Conservation (phyloP, 192 early-diverging fungal species). For the Umbelopsis sp. region DNA sequence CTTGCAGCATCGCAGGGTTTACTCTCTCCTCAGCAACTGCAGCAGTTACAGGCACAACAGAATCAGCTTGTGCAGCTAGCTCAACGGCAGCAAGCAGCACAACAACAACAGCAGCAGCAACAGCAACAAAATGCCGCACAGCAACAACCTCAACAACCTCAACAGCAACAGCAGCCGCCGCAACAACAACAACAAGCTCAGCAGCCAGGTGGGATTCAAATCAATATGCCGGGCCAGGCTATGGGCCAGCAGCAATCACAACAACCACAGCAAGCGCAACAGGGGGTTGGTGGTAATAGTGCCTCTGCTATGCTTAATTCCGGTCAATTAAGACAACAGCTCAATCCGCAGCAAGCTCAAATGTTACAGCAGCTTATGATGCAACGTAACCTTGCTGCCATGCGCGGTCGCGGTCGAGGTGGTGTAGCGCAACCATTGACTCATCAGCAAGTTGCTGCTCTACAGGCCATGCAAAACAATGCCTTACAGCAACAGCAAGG, state of each 20-base stretch:
- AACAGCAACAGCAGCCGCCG: slow-evolving; percentile 4
- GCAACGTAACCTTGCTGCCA: slow-evolving; percentile 26
- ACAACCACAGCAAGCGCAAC: slow-evolving; percentile 17
- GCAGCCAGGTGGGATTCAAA: background rate
- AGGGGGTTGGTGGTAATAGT: slow-evolving; percentile 8
- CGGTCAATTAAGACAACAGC: slow-evolving; percentile 14
- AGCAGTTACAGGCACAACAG: slow-evolving; percentile 10
- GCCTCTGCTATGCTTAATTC: slow-evolving; percentile 17
- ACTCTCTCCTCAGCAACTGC: slow-evolving; percentile 13
- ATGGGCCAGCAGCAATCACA: background rate
- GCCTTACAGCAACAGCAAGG: background rate
- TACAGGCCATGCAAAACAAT: slow-evolving; percentile 28
- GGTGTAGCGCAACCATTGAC: slow-evolving; percentile 24
- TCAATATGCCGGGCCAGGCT: background rate
- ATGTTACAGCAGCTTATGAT: slow-evolving; percentile 30
- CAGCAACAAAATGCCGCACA: background rate
- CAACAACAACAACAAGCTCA: slow-evolving; percentile 8
- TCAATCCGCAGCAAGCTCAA: slow-evolving; percentile 24
- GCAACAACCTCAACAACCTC: background rate
- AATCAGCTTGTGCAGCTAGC: background rate
- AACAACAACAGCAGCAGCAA: slow-evolving; percentile 26
- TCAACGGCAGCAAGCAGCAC: background rate
- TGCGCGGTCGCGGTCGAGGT: slow-evolving; percentile 33
- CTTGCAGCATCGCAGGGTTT: background rate
- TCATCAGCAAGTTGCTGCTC: slow-evolving; percentile 28